Evolutionary conservation across 495 filamentous ascomycete species (phyloP), one percentile per base, ranked within the genome.

Genomic region (Aspergillus steynii): DNA sequence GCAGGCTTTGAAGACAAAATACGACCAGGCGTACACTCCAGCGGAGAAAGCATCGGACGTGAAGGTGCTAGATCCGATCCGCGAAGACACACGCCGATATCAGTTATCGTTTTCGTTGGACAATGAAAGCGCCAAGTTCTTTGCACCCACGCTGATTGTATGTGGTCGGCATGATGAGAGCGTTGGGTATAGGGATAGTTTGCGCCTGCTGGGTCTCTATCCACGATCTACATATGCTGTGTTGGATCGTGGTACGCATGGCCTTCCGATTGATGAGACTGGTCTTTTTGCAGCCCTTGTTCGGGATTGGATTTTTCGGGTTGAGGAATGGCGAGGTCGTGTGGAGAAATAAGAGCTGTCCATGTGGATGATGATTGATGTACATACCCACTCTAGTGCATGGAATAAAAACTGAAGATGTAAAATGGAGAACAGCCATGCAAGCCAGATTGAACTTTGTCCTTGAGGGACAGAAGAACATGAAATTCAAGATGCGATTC

Each of bases 111-210:
- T 53, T 56, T 62, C 56, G 47, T 59, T 64, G 27, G 62, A 66
- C 50, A 42, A 66, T 67, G 34, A 59, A 48, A 56, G 9, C 49
- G 55, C 60, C 8, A 68, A 65, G 59, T 71, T 73, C 54, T 65
- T 71, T 58, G 68, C 70, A 42, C 70, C 70, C 9, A 71, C 70
- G 12, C 66, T 73, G 47, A 58, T 73, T 56, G 45, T 71, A 34
- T 71, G 68, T 64, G 70, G 70, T 29, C 55, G 70, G 26, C 70
- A 73, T 45, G 70, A 73, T 42, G 58, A 63, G 59, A 65, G 42
- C 20, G 70, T 73, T 54, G 66, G 70, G 31, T 73, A 71, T 62
- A 68, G 70, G 56, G 70, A 73, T 47, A 73, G 70, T 52, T 61
- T 71, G 47, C 70, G 68, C 47, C 61, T 73, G 65, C 58, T 71